These are phyloP conservation scores for Scutellaria barbata DNA, from an alignment of 257 asterid genomes.

Conservation along the genomic window DNA sequence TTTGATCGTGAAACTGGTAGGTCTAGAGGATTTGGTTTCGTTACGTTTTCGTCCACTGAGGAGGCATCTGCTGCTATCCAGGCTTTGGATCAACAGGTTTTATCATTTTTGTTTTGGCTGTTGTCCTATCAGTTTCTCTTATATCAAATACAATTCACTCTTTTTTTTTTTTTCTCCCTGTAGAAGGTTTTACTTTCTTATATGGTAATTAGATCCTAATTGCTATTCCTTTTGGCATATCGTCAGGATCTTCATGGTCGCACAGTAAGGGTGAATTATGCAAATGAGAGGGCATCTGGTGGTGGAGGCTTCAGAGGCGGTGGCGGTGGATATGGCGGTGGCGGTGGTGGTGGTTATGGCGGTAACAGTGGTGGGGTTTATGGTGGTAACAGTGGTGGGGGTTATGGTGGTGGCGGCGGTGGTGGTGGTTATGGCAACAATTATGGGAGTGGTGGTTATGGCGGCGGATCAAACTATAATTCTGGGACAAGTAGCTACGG, in stretches of 20 bases:
- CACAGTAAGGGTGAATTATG: slow-evolving; percentile 63
- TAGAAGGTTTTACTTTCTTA: neutral
- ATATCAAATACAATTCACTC: too few species aligned
- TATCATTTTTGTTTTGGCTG: neutral
- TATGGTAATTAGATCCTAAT: neutral
- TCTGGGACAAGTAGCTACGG: slow-evolving; percentile 33
- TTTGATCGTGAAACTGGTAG: slow-evolving; percentile 77
- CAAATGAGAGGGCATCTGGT: slow-evolving; percentile 67
- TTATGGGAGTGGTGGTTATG: slow-evolving; percentile 20
- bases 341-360: slow-evolving; percentile 32
- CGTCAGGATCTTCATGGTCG: slow-evolving; percentile 87
- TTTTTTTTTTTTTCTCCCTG: too few species aligned
- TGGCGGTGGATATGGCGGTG: slow-evolving; percentile 24
- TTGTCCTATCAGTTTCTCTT: neutral
- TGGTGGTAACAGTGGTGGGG: slow-evolving; percentile 18
- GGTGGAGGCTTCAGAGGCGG: slow-evolving; percentile 48
- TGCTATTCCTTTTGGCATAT: slow-evolving; percentile 8
- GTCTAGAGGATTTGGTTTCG: slow-evolving; percentile 91
- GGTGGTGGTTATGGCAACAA: slow-evolving; percentile 27
- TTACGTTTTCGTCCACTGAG: slow-evolving; percentile 61
- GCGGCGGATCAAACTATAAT: slow-evolving; percentile 4
- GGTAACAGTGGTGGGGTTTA: slow-evolving; percentile 35
- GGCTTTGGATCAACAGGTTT: slow-evolving; percentile 87
- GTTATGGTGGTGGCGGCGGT: slow-evolving; percentile 27
- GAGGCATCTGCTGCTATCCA: slow-evolving; percentile 91